Percentiles rank a stretch among this genome's conserved stretches.
These are phyloP conservation scores for Raphanus sativus DNA, from an alignment of 345 rosid species.

Conservation along the genomic window DNA sequence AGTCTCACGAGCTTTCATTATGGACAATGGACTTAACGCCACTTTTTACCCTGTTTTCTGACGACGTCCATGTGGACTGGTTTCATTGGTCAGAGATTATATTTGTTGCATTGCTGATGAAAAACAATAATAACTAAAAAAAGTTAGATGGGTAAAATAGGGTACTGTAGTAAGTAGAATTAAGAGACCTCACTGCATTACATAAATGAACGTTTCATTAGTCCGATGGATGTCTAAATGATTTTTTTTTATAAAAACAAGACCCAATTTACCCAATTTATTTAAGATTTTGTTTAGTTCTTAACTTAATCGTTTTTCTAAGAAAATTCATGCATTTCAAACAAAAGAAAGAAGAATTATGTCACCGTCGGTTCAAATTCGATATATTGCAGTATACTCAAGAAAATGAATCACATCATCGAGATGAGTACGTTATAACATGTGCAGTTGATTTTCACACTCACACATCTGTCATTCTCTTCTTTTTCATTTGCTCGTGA, in stretches of 20 bases:
- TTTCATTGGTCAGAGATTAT: constrained; percentile 18
- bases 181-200: background rate
- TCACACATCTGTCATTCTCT: constrained; percentile 2
- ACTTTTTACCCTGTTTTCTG: background rate
- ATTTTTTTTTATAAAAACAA: background rate
- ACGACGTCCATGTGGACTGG: constrained; percentile 11
- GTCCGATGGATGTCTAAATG: background rate
- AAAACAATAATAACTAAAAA: background rate
- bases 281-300: background rate
- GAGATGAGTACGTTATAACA: constrained; percentile 21
- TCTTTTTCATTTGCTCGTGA: constrained; percentile 13
- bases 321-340: background rate
- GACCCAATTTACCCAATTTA: background rate
- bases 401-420: background rate
- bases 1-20: constrained; percentile 27
- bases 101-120: background rate
- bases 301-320: background rate
- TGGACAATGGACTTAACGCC: constrained; percentile 19
- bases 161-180: background rate
- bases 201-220: background rate
- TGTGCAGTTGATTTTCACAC: constrained; percentile 3
- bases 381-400: background rate
- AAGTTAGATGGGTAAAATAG: background rate
- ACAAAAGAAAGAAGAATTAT: background rate
- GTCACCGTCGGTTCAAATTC: background rate